Base-by-base conservation (phyloP, 1,284 basidiomycete species). In the Moesziomyces parantarcticus region DNA sequence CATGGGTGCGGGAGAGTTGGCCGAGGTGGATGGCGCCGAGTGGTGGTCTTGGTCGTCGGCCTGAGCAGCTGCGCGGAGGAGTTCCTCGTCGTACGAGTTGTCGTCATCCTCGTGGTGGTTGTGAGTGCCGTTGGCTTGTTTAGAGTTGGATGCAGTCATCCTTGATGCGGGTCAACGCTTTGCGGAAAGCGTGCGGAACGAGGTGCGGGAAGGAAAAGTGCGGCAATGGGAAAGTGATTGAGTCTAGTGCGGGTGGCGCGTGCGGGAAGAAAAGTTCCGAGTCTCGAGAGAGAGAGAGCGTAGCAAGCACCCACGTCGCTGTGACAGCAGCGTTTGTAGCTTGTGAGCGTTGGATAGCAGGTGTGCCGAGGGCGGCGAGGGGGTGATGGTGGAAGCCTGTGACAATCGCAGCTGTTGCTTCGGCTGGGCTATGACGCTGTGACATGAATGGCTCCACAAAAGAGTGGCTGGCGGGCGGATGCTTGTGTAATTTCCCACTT, bases 81-180 rank as follows among this genome's bases (percentile, higher is more conserved):
- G 70, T 85, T 92, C 67, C 91, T 90, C 78, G 87, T 93, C 41
- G 56, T 62, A 59, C 25, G 51, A 52, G 21, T 66, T 63, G 36
- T 67, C 59, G 23, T 56, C 59, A 39, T 70, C 68, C 7, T 70
- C 40, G 41, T 61, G 58, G 18, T 58, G 55, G 11, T 49, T 25
- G 45, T 46, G 21, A 9, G 46, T 50, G 32, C 48, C 57, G 23
- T 59, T 65, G 36, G 49, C 10, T 21, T 67, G 34, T 36, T 18
- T 14, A 7, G 46, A 48, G 10, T 11, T 55, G 41, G 21, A 55
- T 52, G 59, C 41, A 10, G 26, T 53, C 44, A 3, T 44, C n/a
- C 13, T 10, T 60, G 52, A 29, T 29, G 29, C 9, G 29, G 36
- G 43, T 36, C 10, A 39, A 44, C 20, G 54, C 49, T 50, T 50